These are phyloP conservation scores for Podila epigama DNA, from an alignment of 192 early-diverging fungal species.

Conservation along the genomic window DNA sequence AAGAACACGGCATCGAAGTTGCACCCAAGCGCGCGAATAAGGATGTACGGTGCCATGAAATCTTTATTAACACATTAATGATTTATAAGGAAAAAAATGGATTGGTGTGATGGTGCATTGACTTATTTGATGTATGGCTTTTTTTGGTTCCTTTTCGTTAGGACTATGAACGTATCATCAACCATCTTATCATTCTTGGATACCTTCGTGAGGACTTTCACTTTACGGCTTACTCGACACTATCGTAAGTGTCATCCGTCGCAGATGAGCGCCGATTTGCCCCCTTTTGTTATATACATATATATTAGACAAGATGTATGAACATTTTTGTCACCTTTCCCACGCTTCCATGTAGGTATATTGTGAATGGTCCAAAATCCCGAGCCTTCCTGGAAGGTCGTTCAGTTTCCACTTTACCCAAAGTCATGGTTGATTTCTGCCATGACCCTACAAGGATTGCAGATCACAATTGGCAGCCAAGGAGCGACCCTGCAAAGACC, in stretches of 20 bases:
- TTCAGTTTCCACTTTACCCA: conserved; percentile 2
- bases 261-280: background rate
- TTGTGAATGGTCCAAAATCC: conserved; percentile 27
- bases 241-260: conserved; percentile 52
- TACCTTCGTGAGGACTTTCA: conserved; percentile 67
- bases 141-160: conserved; percentile 12
- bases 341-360: conserved; percentile 12
- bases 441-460: conserved; percentile 21
- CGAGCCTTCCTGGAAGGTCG: conserved; percentile 8
- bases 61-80: background rate
- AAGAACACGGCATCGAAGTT: conserved; percentile 33
- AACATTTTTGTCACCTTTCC: background rate
- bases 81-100: conserved; percentile 4
- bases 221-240: conserved; percentile 67
- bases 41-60: conserved; percentile 13
- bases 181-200: conserved; percentile 53
- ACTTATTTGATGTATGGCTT: background rate
- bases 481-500: too few relatives aligned
- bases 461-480: background rate
- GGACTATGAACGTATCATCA: conserved; percentile 66
- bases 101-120: too few relatives aligned
- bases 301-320: background rate
- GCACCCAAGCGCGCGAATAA: conserved; percentile 31
- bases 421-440: conserved; percentile 27
- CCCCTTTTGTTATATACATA: background rate